These are phyloP conservation scores for Tilletia indica DNA, from an alignment of 1,284 basidiomycete genomes.

Conservation along the genomic window DNA sequence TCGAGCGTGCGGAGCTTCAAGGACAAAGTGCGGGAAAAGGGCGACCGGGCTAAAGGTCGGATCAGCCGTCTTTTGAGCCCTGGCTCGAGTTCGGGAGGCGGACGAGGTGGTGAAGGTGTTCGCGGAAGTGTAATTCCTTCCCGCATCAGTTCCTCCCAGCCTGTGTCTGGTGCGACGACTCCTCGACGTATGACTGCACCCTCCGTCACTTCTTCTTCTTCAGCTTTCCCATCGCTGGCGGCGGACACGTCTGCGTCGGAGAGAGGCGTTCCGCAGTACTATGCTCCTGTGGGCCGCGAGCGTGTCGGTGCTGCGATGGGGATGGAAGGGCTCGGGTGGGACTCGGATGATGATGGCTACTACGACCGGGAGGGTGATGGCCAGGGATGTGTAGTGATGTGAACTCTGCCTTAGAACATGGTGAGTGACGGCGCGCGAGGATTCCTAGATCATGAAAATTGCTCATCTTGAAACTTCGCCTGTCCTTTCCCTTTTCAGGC, in stretches of 20 bases:
- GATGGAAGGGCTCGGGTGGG: slow-evolving; percentile 10
- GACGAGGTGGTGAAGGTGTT: not conserved
- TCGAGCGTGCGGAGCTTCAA: not conserved
- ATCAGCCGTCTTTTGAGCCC: not conserved
- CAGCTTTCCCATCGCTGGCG: not conserved
- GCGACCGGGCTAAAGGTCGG: not conserved
- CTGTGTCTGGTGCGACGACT: not conserved
- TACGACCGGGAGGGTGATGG: slow-evolving; percentile 24
- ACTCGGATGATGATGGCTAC: slow-evolving; percentile 20
- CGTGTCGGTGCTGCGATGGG: not conserved
- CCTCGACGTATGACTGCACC: not conserved
- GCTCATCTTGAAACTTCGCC: too few species aligned
- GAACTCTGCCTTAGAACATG: slow-evolving; percentile 7
- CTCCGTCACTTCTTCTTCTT: not conserved
- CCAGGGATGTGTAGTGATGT: slow-evolving; percentile 32
- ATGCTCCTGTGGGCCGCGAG: not conserved
- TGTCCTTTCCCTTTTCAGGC: not conserved
- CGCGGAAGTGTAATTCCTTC: not conserved
- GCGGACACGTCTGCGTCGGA: slow-evolving; percentile 22
- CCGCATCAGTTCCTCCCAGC: not conserved
- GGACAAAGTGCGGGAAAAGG: not conserved
- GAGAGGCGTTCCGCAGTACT: not conserved
- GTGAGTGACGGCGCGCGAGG: too few species aligned
- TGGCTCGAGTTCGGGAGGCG: not conserved
- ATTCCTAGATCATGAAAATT: too few species aligned